These are phyloP conservation scores for Plasmopara muralis DNA, from an alignment of 352 stramenopile species.

Conservation along the genomic window DNA sequence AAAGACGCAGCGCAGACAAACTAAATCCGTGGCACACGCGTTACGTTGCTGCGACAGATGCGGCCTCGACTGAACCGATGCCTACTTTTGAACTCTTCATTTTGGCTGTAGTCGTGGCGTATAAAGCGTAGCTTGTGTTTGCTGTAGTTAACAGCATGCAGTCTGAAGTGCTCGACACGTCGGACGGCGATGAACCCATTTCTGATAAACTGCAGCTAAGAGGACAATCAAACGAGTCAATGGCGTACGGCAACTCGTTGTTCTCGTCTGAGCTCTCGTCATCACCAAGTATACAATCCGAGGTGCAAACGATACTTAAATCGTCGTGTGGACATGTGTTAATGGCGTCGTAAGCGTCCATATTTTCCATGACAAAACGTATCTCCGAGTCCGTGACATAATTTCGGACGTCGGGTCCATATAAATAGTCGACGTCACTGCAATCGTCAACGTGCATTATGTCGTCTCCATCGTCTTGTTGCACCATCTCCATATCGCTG, in stretches of 20 bases:
- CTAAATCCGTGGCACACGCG: conserved; percentile 17
- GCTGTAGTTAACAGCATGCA: conserved; percentile 42
- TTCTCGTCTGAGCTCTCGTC: conserved; percentile 40
- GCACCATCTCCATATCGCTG: conserved; percentile 46
- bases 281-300: conserved; percentile 65
- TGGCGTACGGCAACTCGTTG: conserved; percentile 55
- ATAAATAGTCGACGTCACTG: conserved; percentile 54
- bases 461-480: conserved; percentile 32
- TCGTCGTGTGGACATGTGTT: conserved; percentile 52
- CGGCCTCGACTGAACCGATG: conserved; percentile 11
- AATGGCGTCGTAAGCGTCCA: conserved; percentile 62
- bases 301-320: conserved; percentile 55
- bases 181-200: conserved; percentile 63
- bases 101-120: conserved; percentile 4
- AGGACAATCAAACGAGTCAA: conserved; percentile 54
- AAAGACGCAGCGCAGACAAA: conserved; percentile 22
- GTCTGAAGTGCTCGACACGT: conserved; percentile 42
- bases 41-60: conserved; percentile 23
- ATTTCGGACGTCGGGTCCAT: conserved; percentile 27
- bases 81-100: conserved; percentile 14
- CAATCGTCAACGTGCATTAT: conserved; percentile 49
- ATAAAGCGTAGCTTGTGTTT: conserved; percentile 20
- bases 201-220: conserved; percentile 40
- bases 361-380: conserved; percentile 64
- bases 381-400: conserved; percentile 47